These are phyloP conservation scores for Rhizopogon salebrosus DNA, from an alignment of 768 basidiomycete genomes.

Conservation along the genomic window DNA sequence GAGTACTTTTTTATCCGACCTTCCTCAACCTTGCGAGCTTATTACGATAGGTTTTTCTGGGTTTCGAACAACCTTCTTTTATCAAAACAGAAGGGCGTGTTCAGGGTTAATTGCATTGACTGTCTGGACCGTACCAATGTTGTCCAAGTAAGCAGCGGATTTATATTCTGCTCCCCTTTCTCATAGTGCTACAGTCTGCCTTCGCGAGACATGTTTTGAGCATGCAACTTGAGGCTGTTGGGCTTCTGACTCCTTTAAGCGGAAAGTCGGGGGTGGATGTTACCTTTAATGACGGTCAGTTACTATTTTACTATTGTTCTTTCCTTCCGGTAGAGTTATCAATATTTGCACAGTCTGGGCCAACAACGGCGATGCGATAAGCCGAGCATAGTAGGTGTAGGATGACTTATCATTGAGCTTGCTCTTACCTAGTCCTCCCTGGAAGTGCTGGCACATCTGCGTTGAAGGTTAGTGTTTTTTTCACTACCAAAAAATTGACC, in stretches of 20 bases:
- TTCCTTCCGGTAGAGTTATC: background rate
- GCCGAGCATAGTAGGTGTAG: conserved; percentile 69
- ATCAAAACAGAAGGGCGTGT: conserved; percentile 81
- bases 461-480: conserved; percentile 56
- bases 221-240: conserved; percentile 68
- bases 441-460: conserved; percentile 91
- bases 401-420: background rate
- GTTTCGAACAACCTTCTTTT: conserved; percentile 63
- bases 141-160: conserved; percentile 55
- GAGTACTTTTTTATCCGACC: conserved; percentile 5
- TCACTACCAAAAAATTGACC: background rate
- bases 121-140: conserved; percentile 95
- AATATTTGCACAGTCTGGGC: conserved; percentile 71
- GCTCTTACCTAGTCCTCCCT: background rate
- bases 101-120: conserved; percentile 93
- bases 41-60: conserved; percentile 69
- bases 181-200: conserved; percentile 58
- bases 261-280: conserved; percentile 61
- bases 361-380: conserved; percentile 95
- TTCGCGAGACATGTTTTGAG: conserved; percentile 82
- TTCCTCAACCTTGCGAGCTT: conserved; percentile 1
- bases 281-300: conserved; percentile 72
- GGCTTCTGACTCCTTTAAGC: conserved; percentile 49
- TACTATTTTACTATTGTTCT: background rate
- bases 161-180: background rate